Evolutionary conservation across 129 eudicot genomes (phyloP).

Genomic region (Sambucus nigra): DNA sequence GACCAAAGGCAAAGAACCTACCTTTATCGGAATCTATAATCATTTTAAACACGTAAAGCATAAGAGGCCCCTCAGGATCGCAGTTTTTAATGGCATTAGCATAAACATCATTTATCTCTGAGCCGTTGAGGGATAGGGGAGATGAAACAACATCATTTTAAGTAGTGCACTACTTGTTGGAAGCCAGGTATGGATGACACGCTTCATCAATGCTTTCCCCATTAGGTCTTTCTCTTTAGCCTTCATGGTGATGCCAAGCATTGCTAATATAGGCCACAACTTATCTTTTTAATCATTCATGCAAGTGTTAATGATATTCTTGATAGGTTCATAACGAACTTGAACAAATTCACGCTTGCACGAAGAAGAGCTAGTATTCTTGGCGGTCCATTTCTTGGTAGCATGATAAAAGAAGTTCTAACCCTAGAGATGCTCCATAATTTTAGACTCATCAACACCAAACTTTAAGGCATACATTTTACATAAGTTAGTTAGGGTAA

Average conservation of each 20-base stretch:
- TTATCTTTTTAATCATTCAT: conserved; percentile 67
- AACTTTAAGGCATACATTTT: conserved; percentile 66
- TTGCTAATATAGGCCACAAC: too few species aligned
- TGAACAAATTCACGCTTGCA: conserved; percentile 75
- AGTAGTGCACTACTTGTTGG: conserved; percentile 61
- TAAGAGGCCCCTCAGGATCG: conserved; percentile 65
- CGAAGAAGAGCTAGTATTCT: conserved; percentile 41
- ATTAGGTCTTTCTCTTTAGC: conserved; percentile 50
- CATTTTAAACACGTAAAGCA: conserved; percentile 70
- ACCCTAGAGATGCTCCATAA: conserved; percentile 66
- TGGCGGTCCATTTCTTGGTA: conserved; percentile 58
- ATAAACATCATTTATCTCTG: conserved; percentile 71
- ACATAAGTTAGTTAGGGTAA: too few species aligned
- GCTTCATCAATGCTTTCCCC: conserved; percentile 67
- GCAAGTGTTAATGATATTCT: conserved; percentile 51
- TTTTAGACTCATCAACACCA: conserved; percentile 61
- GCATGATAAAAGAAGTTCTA: too few species aligned
- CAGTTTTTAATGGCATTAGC: conserved; percentile 65
- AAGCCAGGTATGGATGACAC: conserved; percentile 70
- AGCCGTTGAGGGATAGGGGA: conserved; percentile 61
- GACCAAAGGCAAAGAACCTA: too few species aligned
- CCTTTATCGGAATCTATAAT: too few species aligned
- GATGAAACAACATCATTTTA: conserved; percentile 68
- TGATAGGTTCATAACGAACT: conserved; percentile 73
- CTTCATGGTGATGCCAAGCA: conserved; percentile 54